A percentile compares a stretch with the other conserved stretches of the same genome.
phyloP scores from a whole-genome alignment of 208 protist species.

The Trypanosoma platydactyli region DNA sequence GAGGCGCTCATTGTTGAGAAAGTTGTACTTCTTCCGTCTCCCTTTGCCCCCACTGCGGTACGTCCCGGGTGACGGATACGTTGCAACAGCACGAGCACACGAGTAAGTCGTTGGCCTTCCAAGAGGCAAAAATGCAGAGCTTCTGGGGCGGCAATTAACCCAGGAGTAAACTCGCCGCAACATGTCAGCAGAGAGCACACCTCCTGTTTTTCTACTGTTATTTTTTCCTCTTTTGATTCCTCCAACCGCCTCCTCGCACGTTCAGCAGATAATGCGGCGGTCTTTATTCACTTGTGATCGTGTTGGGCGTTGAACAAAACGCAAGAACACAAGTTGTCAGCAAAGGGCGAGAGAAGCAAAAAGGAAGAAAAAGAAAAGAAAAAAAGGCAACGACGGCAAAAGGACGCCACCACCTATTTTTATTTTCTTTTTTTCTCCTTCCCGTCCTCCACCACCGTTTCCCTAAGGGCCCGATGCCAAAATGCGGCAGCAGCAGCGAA shows the following conservation, averaged over 20 bases:
- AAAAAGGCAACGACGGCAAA: neutral
- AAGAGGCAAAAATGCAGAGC: no score
- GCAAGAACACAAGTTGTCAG: conserved; percentile 15
- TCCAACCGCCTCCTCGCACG: neutral
- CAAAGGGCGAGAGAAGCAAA: neutral
- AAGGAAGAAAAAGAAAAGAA: conserved; percentile 6
- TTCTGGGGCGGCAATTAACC: neutral
- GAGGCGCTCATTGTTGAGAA: conserved; percentile 62
- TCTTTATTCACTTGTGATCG: neutral
- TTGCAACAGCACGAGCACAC: conserved; percentile 30
- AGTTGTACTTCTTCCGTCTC: conserved; percentile 76
- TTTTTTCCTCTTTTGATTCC: neutral
- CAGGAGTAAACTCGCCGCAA: conserved; percentile 1
- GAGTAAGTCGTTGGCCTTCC: neutral
- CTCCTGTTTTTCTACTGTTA: neutral
- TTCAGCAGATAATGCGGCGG: neutral
- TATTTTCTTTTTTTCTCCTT: neutral
- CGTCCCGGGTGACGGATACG: conserved; percentile 45
- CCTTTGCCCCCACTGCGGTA: neutral
- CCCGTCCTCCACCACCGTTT: neutral
- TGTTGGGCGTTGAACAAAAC: conserved; percentile 24
- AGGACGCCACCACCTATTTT: neutral
- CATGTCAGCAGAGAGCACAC: neutral
- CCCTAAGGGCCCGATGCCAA: no score
- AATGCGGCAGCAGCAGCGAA: neutral